These are phyloP conservation scores for Geotrichum fermentans DNA, from an alignment of 1,139 yeast genomes.

Conservation along the genomic window DNA sequence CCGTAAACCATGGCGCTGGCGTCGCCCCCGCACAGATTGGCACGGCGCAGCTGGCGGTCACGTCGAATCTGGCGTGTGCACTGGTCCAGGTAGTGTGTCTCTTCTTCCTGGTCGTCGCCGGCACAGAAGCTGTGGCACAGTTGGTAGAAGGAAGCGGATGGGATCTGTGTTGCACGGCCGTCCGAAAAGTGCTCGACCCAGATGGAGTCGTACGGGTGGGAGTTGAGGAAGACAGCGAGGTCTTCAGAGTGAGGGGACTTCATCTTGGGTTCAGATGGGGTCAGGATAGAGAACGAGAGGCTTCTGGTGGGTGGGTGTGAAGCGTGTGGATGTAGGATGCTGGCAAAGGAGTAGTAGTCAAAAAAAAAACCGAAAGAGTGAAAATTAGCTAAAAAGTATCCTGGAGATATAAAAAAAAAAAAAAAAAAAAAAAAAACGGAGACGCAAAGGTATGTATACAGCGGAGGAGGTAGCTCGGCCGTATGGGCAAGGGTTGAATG, in stretches of 20 bases:
- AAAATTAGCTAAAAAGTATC: too few relatives aligned
- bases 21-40: neutral
- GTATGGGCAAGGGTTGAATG: too few relatives aligned
- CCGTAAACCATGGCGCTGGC: neutral
- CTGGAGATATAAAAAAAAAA: too few relatives aligned
- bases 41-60: constrained; percentile 1
- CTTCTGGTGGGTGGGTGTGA: too few relatives aligned
- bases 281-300: too few relatives aligned
- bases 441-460: too few relatives aligned
- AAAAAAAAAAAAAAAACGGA: too few relatives aligned
- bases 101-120: constrained; percentile 2
- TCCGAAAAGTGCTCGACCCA: constrained; percentile 17
- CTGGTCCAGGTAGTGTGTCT: constrained; percentile 9
- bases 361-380: neutral
- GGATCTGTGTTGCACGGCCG: constrained; percentile 10
- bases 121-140: constrained; percentile 7
- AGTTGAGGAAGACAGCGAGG: constrained; percentile 11
- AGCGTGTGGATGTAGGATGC: neutral
- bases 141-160: constrained; percentile 12
- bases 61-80: constrained; percentile 11
- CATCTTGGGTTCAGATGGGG: too few relatives aligned
- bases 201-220: constrained; percentile 16
- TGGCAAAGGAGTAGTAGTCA: neutral
- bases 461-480: too few relatives aligned
- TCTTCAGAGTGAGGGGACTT: constrained; percentile 16